These are phyloP conservation scores for Rhizopus delemar DNA, from an alignment of 371 early-diverging fungal genomes.

Conservation along the genomic window DNA sequence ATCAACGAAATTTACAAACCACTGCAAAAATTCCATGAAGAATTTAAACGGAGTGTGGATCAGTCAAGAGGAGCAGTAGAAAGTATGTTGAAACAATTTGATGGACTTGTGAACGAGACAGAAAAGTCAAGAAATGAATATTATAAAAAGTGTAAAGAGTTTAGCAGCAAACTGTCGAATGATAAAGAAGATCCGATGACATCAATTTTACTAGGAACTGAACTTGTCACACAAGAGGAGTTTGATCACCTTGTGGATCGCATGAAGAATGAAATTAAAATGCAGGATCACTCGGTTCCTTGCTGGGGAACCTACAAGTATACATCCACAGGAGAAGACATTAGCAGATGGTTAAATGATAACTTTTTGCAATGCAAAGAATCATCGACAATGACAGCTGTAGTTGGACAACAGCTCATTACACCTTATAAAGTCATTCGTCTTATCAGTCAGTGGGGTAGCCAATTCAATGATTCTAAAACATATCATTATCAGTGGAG, in stretches of 20 bases:
- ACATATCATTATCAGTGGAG: constrained; percentile 75
- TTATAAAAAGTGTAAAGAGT: constrained; percentile 49
- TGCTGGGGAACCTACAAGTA: constrained; percentile 70
- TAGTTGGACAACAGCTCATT: constrained; percentile 73
- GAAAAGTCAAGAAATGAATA: constrained; percentile 51
- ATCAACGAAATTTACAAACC: constrained; percentile 61
- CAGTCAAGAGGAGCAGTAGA: constrained; percentile 66
- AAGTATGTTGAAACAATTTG: constrained; percentile 56
- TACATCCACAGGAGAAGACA: constrained; percentile 68
- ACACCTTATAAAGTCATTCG: constrained; percentile 63
- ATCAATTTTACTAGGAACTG: constrained; percentile 30
- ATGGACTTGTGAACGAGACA: constrained; percentile 51
- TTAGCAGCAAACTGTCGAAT: not conserved
- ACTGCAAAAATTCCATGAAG: constrained; percentile 57
- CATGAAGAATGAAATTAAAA: constrained; percentile 62
- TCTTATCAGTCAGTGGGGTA: constrained; percentile 72
- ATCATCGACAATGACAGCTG: constrained; percentile 64
- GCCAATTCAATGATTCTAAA: constrained; percentile 62
- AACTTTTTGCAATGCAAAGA: constrained; percentile 62
- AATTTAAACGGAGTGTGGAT: constrained; percentile 55
- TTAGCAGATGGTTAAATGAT: constrained; percentile 71
- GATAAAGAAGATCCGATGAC: too few species aligned
- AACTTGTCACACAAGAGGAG: constrained; percentile 34
- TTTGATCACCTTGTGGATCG: constrained; percentile 36
- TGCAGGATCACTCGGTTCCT: constrained; percentile 67